Conservation (phyloP, 345 rosid species). For the Gossypium raimondii region DNA sequence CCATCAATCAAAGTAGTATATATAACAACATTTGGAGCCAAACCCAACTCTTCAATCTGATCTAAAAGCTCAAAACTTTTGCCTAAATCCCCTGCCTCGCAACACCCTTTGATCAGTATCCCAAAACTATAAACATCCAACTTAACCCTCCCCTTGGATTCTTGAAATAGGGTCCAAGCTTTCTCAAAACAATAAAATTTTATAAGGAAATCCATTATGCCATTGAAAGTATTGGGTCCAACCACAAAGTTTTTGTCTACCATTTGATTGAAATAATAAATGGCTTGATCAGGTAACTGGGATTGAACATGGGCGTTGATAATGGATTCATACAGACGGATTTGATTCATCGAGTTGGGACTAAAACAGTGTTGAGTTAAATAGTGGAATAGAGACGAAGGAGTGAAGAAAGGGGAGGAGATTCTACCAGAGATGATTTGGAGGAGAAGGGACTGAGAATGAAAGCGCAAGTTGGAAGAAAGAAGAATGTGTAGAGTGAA, state of each 20-base stretch:
- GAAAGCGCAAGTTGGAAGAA: slow-evolving; percentile 29
- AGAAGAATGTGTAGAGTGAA: slow-evolving; percentile 40
- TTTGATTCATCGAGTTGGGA: slow-evolving; percentile 9
- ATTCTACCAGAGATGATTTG: slow-evolving; percentile 45
- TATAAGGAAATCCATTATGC: slow-evolving; percentile 37
- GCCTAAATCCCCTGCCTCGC: slow-evolving; percentile 47
- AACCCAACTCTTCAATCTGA: slow-evolving; percentile 47
- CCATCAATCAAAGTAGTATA: slow-evolving; percentile 82
- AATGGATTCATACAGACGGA: slow-evolving; percentile 45
- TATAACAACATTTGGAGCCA: slow-evolving; percentile 53
- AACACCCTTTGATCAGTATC: slow-evolving; percentile 69
- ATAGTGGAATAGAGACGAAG: slow-evolving; percentile 38
- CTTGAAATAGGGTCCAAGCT: slow-evolving; percentile 41
- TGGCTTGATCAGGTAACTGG: slow-evolving; percentile 35
- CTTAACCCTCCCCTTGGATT: slow-evolving; percentile 28
- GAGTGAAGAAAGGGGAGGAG: slow-evolving; percentile 40
- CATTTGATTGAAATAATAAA: slow-evolving; percentile 48
- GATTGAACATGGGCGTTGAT: slow-evolving; percentile 45
- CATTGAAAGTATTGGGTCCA: slow-evolving; percentile 42
- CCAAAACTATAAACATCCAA: slow-evolving; percentile 63
- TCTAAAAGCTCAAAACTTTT: slow-evolving; percentile 40
- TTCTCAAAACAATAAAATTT: slow-evolving; percentile 35
- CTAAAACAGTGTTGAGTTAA: slow-evolving; percentile 26
- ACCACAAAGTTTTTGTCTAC: slow-evolving; percentile 38
- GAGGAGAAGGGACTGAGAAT: slow-evolving; percentile 48